These are phyloP conservation scores for Isatis lusitanica DNA, from an alignment of 441 rosid species.

Conservation along the genomic window DNA sequence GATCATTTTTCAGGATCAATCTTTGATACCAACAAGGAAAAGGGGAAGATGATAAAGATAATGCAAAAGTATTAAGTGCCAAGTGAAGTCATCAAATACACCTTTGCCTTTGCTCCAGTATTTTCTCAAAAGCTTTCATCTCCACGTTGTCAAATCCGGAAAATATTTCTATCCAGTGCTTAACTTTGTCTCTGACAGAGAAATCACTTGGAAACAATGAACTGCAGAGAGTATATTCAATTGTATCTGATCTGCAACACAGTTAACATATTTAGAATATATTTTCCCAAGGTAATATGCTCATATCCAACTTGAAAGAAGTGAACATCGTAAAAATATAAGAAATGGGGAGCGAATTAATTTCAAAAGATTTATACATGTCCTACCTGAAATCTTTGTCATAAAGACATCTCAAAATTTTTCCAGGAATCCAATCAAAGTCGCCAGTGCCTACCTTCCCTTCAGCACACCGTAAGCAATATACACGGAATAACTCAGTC, in stretches of 20 bases:
- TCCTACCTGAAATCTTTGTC: slow-evolving; percentile 94
- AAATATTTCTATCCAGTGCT: slow-evolving; percentile 80
- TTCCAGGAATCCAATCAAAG: slow-evolving; percentile 98
- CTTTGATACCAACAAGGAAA: slow-evolving; percentile 37
- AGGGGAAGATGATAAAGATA: slow-evolving; percentile 20
- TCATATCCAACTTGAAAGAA: slow-evolving; percentile 6
- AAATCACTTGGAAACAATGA: slow-evolving; percentile 71
- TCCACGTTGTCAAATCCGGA: slow-evolving; percentile 86
- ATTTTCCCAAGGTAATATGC: neutral
- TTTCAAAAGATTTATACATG: neutral
- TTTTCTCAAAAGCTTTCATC: slow-evolving; percentile 89
- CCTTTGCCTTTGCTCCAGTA: slow-evolving; percentile 99
- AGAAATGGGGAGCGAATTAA: neutral
- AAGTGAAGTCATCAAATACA: slow-evolving; percentile 39
- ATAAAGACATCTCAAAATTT: slow-evolving; percentile 88
- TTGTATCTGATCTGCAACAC: slow-evolving; percentile 87
- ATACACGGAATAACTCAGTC: slow-evolving; percentile 75
- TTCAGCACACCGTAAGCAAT: slow-evolving; percentile 57
- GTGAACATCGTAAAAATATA: neutral
- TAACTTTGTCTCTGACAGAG: slow-evolving; percentile 65
- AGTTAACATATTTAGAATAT: slow-evolving; percentile 3
- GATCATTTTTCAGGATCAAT: slow-evolving; percentile 45
- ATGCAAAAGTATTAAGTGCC: slow-evolving; percentile 25
- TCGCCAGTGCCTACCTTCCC: slow-evolving; percentile 49
- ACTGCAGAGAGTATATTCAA: slow-evolving; percentile 73